Conservation (phyloP, 2,329 filamentous ascomycete species). For the Blastomyces gilchristii region DNA sequence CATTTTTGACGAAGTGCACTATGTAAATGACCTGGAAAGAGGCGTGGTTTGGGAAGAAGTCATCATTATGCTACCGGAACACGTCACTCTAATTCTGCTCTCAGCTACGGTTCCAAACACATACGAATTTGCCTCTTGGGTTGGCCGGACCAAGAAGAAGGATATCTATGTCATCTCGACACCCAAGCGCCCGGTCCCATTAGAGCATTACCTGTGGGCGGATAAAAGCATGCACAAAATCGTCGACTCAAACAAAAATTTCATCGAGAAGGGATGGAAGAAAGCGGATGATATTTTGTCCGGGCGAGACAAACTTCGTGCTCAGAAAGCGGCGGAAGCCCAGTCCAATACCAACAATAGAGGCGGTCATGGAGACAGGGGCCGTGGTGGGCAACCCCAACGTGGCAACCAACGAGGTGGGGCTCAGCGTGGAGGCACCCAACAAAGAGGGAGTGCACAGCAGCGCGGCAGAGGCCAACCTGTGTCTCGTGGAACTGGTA, state of each 20-base stretch:
- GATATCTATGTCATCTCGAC: constrained; percentile 99
- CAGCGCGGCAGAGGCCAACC: constrained; percentile 47
- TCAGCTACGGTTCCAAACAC: constrained; percentile 97
- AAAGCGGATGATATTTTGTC: constrained; percentile 74
- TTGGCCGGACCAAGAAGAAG: constrained; percentile 94
- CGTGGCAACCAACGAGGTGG: constrained; percentile 20
- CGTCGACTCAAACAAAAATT: constrained; percentile 83
- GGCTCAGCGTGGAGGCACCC: constrained; percentile 34
- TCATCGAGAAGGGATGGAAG: constrained; percentile 89
- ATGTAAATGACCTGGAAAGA: constrained; percentile 90
- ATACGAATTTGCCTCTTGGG: constrained; percentile 96
- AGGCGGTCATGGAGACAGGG: constrained; percentile 40
- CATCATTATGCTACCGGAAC: constrained; percentile 97
- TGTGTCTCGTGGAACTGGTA: constrained; percentile 55
- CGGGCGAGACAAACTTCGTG: constrained; percentile 67
- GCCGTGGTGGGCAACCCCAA: constrained; percentile 15
- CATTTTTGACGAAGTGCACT: constrained; percentile 98
- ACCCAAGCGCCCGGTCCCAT: constrained; percentile 81
- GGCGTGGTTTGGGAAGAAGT: constrained; percentile 99
- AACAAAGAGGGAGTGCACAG: constrained; percentile 38
- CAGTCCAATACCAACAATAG: constrained; percentile 46
- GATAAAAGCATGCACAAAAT: constrained; percentile 90
- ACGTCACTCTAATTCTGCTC: constrained; percentile 87
- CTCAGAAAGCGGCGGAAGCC: constrained; percentile 41
- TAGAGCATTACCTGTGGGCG: constrained; percentile 95